Percentiles rank a stretch among this genome's conserved stretches.
Evolutionary conservation across 176 grass and related monocot species (phyloP).

Genomic region (Hordeum marinum): DNA sequence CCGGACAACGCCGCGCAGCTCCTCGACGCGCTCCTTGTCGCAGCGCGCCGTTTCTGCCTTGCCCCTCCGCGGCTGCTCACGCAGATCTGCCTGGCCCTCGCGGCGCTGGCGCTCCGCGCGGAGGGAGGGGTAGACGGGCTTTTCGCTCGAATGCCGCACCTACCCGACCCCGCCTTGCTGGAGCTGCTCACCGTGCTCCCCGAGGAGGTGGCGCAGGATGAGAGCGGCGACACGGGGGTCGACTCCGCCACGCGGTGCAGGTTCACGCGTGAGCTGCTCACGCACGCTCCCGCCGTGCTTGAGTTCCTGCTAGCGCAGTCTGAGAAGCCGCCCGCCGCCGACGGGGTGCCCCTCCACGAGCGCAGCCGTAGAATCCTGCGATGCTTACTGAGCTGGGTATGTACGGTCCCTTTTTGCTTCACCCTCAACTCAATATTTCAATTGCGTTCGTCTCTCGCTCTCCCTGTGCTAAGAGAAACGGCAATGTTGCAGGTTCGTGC

Average conservation of each 20-base stretch:
- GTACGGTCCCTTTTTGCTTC: background rate
- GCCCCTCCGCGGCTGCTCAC: conserved; percentile 70
- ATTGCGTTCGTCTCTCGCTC: background rate
- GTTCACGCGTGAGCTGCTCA: conserved; percentile 80
- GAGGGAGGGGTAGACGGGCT: conserved; percentile 67
- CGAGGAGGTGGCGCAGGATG: conserved; percentile 77
- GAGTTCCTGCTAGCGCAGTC: conserved; percentile 72
- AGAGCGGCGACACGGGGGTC: conserved; percentile 47
- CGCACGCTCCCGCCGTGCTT: conserved; percentile 64
- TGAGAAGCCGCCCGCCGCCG: conserved; percentile 30
- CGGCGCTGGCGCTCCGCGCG: conserved; percentile 55
- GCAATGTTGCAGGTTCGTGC: conserved; percentile 48
- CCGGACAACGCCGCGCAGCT: background rate
- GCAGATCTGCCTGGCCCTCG: conserved; percentile 85
- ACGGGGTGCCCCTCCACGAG: conserved; percentile 54
- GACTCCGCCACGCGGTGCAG: conserved; percentile 47
- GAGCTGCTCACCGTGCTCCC: conserved; percentile 90
- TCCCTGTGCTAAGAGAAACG: background rate
- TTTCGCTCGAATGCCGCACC: conserved; percentile 60
- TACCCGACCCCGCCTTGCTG: conserved; percentile 50
- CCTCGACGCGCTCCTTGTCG: conserved; percentile 66
- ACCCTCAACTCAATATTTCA: background rate
- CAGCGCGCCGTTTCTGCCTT: conserved; percentile 60
- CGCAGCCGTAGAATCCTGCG: conserved; percentile 61
- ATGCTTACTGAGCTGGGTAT: conserved; percentile 90